Percentiles rank a stretch among this genome's conserved stretches.
These are phyloP conservation scores for Collybia sordida DNA, from an alignment of 768 basidiomycete species.

Conservation along the genomic window DNA sequence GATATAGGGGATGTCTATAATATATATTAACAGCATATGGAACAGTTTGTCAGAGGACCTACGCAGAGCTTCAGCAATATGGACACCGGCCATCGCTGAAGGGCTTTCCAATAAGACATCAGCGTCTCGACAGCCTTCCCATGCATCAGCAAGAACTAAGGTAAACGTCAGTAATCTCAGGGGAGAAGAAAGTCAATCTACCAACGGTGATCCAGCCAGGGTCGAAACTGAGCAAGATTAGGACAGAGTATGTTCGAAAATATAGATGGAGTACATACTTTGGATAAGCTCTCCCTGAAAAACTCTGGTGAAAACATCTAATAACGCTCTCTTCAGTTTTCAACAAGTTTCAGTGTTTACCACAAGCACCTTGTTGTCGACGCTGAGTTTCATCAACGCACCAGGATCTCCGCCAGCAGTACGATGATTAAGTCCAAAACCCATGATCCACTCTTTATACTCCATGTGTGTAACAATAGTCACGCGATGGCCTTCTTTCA, in stretches of 20 bases:
- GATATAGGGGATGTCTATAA: conserved; percentile 57
- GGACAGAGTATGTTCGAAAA: background rate
- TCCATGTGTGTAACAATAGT: conserved; percentile 61
- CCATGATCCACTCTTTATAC: conserved; percentile 53
- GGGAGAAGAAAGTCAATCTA: conserved; percentile 1
- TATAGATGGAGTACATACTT: conserved; percentile 33
- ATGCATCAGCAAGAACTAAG: conserved; percentile 58
- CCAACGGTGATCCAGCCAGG: conserved; percentile 66
- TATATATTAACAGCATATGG: conserved; percentile 18
- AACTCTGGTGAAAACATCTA: conserved; percentile 76
- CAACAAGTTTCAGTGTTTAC: background rate
- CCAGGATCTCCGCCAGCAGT: conserved; percentile 70
- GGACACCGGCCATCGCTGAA: conserved; percentile 69
- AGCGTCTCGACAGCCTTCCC: conserved; percentile 62
- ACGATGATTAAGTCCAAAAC: conserved; percentile 59
- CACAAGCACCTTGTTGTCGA: conserved; percentile 33
- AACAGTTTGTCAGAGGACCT: conserved; percentile 14
- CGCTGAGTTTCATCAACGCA: conserved; percentile 63
- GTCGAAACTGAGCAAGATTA: conserved; percentile 43
- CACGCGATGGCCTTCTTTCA: conserved; percentile 48
- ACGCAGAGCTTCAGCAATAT: conserved; percentile 69
- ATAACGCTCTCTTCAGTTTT: background rate
- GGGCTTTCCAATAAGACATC: conserved; percentile 68
- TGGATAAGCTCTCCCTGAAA: conserved; percentile 59
- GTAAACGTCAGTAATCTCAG: background rate